Conservation (phyloP, 1,284 basidiomycete genomes). For the Austroboletus novae-zelandiae region DNA sequence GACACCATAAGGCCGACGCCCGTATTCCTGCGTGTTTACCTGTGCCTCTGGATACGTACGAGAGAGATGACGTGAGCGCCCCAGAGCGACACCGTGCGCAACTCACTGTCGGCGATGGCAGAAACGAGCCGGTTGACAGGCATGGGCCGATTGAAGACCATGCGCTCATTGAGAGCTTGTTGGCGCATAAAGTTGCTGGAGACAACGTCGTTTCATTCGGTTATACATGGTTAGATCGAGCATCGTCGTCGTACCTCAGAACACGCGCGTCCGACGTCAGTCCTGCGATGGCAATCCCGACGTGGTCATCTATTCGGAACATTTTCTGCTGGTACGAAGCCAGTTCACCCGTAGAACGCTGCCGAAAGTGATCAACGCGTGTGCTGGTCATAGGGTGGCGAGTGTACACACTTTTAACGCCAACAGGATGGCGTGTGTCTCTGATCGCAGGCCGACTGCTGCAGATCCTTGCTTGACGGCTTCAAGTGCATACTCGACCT, state of each 20-base stretch:
- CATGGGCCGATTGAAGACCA: constrained; percentile 93
- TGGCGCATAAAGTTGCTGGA: constrained; percentile 98
- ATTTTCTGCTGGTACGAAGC: constrained; percentile 99
- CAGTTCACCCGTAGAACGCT: constrained; percentile 98
- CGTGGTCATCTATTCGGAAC: constrained; percentile 98
- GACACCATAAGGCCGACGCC: constrained; percentile 96
- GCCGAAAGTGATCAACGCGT: constrained; percentile 8
- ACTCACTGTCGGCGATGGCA: constrained; percentile 91
- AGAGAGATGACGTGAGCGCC: constrained; percentile 1
- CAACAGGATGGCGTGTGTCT: constrained; percentile 92
- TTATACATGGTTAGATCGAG: not conserved
- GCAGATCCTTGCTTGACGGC: constrained; percentile 99
- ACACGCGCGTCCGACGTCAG: constrained; percentile 98
- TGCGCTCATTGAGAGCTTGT: constrained; percentile 93
- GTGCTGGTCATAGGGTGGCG: not conserved
- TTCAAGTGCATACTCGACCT: constrained; percentile 99
- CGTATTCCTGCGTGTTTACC: constrained; percentile 98
- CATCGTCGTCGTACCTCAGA: constrained; percentile 61
- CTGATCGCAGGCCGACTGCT: constrained; percentile 92
- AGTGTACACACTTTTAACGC: constrained; percentile 75
- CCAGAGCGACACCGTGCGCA: not conserved
- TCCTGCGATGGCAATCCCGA: constrained; percentile 98
- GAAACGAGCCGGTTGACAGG: constrained; percentile 93
- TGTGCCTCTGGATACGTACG: constrained; percentile 75
- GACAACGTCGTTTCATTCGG: not conserved